These are phyloP conservation scores for Psilocybe cyanescens DNA, from an alignment of 768 basidiomycete species.

Conservation along the genomic window DNA sequence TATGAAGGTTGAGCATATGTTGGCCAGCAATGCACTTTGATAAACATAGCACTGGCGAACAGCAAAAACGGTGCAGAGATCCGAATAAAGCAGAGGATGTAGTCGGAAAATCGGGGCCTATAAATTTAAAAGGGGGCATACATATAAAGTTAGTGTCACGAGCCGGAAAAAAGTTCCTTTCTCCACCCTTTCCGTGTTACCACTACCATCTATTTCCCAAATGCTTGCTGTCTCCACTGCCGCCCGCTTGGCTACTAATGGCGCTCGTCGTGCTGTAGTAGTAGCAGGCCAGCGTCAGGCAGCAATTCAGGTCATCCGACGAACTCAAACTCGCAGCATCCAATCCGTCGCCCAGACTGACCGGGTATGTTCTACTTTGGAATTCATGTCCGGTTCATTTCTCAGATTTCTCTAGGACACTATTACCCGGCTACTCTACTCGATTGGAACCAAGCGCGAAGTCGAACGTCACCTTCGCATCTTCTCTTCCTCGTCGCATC, in stretches of 20 bases:
- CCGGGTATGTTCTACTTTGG: constrained; percentile 49
- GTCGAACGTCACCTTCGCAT: constrained; percentile 98
- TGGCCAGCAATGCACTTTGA: constrained; percentile 1
- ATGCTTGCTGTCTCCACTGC: constrained; percentile 42
- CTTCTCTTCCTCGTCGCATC: constrained; percentile 92
- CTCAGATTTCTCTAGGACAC: constrained; percentile 69
- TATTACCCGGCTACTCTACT: constrained; percentile 94
- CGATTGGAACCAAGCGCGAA: constrained; percentile 95
- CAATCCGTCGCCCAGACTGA: constrained; percentile 76
- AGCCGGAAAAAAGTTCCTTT: constrained; percentile 22
- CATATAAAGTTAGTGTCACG: constrained; percentile 25
- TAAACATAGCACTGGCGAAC: constrained; percentile 24
- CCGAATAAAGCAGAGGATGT: constrained; percentile 21
- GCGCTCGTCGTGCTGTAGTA: constrained; percentile 49
- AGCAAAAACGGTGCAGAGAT: constrained; percentile 34
- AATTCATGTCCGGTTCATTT: background rate
- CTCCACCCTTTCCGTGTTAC: constrained; percentile 16
- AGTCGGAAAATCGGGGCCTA: constrained; percentile 20
- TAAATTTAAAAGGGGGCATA: constrained; percentile 5
- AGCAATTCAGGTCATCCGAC: constrained; percentile 43
- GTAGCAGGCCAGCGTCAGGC: constrained; percentile 54
- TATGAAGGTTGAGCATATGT: constrained; percentile 1
- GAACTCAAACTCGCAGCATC: constrained; percentile 43
- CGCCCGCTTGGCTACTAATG: constrained; percentile 37
- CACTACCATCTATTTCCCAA: constrained; percentile 17